phyloP scores from a whole-genome alignment of 768 basidiomycete species.

The Vararia minispora region DNA sequence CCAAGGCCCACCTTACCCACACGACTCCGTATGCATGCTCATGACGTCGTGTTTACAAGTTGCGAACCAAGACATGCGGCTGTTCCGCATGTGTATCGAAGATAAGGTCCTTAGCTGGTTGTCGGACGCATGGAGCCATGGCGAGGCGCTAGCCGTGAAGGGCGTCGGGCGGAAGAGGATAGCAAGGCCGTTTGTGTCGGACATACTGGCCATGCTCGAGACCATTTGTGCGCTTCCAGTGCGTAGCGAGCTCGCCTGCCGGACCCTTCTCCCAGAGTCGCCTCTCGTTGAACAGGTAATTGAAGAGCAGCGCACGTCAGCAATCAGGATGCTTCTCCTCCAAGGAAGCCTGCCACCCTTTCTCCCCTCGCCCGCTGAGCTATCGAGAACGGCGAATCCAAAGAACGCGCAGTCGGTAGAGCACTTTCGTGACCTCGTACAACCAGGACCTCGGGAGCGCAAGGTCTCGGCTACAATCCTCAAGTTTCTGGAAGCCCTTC shows the following conservation, averaged over 20 bases:
- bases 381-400: not conserved
- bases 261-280: slow-evolving; percentile 59
- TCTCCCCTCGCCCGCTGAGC: slow-evolving; percentile 7
- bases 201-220: slow-evolving; percentile 54
- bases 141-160: slow-evolving; percentile 23
- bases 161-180: slow-evolving; percentile 28
- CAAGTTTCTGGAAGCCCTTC: slow-evolving; percentile 52
- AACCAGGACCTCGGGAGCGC: slow-evolving; percentile 47
- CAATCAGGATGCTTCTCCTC: slow-evolving; percentile 64
- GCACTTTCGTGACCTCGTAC: slow-evolving; percentile 24
- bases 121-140: slow-evolving; percentile 52
- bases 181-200: slow-evolving; percentile 42
- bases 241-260: slow-evolving; percentile 32
- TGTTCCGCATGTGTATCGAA: slow-evolving; percentile 80
- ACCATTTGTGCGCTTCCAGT: slow-evolving; percentile 47
- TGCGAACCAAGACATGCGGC: slow-evolving; percentile 68
- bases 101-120: slow-evolving; percentile 83
- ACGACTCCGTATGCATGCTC: slow-evolving; percentile 85
- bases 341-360: slow-evolving; percentile 47
- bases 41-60: slow-evolving; percentile 56
- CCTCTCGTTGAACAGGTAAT: slow-evolving; percentile 47
- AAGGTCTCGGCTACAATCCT: slow-evolving; percentile 51
- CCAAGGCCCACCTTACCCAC: slow-evolving; percentile 81
- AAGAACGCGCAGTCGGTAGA: not conserved
- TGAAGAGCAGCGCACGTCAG: slow-evolving; percentile 42